Conservation (phyloP, 2,329 filamentous ascomycete genomes). For the Fusarium poae region DNA sequence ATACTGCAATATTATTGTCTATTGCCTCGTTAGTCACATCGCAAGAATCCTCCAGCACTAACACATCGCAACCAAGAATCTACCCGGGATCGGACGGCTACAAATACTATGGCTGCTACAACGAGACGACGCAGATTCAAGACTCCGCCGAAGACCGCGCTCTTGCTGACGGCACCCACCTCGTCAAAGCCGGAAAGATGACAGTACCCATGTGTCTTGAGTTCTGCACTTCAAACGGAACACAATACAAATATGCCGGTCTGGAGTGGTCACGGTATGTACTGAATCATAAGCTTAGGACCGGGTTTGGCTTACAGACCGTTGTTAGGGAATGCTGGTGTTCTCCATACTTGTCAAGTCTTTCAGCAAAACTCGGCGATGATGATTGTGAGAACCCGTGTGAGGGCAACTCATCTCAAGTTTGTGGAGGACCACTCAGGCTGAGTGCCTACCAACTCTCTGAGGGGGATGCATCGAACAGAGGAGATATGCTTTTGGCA, state of each 20-base stretch:
- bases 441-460: constrained; percentile 60
- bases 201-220: constrained; percentile 65
- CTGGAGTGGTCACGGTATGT: constrained; percentile 65
- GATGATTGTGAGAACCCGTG: constrained; percentile 65
- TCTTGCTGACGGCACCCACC: constrained; percentile 58
- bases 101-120: constrained; percentile 69
- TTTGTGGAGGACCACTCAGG: constrained; percentile 67
- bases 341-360: constrained; percentile 61
- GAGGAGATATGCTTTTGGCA: not conserved
- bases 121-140: constrained; percentile 65
- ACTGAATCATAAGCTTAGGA: not conserved
- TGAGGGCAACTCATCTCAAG: constrained; percentile 63
- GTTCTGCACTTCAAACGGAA: constrained; percentile 61
- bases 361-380: constrained; percentile 62
- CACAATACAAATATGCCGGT: constrained; percentile 64
- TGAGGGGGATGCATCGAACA: constrained; percentile 13
- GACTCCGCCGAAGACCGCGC: constrained; percentile 61
- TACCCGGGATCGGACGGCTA: constrained; percentile 58
- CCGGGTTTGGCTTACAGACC: not conserved
- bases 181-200: constrained; percentile 61
- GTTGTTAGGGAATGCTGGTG: constrained; percentile 70
- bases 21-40: constrained; percentile 26
- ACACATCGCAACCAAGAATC: constrained; percentile 42
- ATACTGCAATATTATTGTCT: constrained; percentile 22
- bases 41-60: constrained; percentile 34